A percentile compares a stretch with the other conserved stretches of the same genome.
phyloP scores from a whole-genome alignment of 768 basidiomycete genomes.

The Jaapia argillacea region DNA sequence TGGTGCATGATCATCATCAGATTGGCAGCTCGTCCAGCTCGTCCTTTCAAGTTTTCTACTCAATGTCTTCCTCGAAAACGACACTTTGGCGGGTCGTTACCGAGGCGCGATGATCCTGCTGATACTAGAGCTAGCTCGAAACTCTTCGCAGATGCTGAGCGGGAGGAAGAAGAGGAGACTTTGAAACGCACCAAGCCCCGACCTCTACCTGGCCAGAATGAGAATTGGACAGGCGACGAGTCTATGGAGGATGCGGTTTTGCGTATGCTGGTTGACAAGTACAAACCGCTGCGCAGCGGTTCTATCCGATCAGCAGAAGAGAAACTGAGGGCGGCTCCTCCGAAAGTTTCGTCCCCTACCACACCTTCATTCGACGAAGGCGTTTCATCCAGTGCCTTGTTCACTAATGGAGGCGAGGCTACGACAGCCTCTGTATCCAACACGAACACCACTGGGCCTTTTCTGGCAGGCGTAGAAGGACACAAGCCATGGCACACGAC shows the following conservation, averaged over 20 bases:
- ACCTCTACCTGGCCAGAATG: conserved; percentile 28
- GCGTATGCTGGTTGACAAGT: conserved; percentile 81
- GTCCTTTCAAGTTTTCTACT: too few relatives aligned
- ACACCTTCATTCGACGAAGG: conserved; percentile 7
- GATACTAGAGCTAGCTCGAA: conserved; percentile 52
- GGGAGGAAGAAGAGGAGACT: conserved; percentile 35
- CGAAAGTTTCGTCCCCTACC: conserved; percentile 21
- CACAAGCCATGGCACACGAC: conserved; percentile 66
- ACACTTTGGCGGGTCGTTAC: too few relatives aligned
- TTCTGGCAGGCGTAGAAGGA: conserved; percentile 43
- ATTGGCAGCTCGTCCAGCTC: too few relatives aligned
- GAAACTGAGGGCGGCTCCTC: conserved; percentile 44
- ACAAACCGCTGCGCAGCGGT: conserved; percentile 69
- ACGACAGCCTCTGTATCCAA: conserved; percentile 3
- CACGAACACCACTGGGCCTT: conserved; percentile 17
- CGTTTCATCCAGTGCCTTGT: conserved; percentile 4
- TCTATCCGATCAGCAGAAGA: conserved; percentile 52
- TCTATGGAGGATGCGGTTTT: conserved; percentile 57
- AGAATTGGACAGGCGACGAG: conserved; percentile 78
- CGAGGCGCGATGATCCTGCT: too few relatives aligned
- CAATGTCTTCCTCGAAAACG: too few relatives aligned
- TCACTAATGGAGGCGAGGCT: not conserved
- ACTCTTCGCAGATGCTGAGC: conserved; percentile 54
- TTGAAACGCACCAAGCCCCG: conserved; percentile 6
- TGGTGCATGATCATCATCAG: too few relatives aligned